Evolutionary conservation across 768 basidiomycete genomes (phyloP).

Genomic region (Mycena leptocephala): DNA sequence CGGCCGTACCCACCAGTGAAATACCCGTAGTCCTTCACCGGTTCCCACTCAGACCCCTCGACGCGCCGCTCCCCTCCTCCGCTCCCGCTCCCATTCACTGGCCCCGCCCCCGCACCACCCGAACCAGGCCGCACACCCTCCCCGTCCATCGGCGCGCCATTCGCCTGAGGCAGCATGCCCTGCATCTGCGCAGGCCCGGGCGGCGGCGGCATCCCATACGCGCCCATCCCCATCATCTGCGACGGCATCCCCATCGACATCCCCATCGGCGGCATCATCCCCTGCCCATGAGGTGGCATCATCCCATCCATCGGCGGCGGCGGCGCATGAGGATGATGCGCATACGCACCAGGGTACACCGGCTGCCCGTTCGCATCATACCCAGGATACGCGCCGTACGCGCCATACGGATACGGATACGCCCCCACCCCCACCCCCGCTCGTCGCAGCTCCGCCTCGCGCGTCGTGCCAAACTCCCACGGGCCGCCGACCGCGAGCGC

Average conservation of each 20-base stretch:
- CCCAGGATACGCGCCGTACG: slow-evolving; percentile 10
- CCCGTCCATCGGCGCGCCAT: background rate
- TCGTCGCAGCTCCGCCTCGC: slow-evolving; percentile 4
- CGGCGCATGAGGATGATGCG: slow-evolving; percentile 12
- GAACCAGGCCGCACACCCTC: background rate
- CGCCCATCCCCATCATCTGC: slow-evolving; percentile 24
- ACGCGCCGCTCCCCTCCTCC: slow-evolving; percentile 1
- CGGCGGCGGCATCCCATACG: slow-evolving; percentile 25
- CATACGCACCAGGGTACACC: slow-evolving; percentile 9
- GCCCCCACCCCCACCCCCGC: background rate
- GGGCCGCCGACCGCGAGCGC: background rate
- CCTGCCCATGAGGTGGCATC: background rate
- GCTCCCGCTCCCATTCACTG: background rate
- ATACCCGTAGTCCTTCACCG: slow-evolving; percentile 32
- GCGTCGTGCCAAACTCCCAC: slow-evolving; percentile 38
- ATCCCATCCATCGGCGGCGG: slow-evolving; percentile 18
- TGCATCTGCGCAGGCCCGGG: slow-evolving; percentile 1
- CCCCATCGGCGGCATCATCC: slow-evolving; percentile 6
- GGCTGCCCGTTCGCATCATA: slow-evolving; percentile 6
- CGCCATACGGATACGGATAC: slow-evolving; percentile 16
- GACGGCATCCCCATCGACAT: slow-evolving; percentile 17
- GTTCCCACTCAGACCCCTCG: slow-evolving; percentile 32
- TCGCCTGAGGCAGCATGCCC: slow-evolving; percentile 11
- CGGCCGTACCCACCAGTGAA: background rate
- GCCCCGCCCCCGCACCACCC: background rate